Evolutionary conservation across 2,329 filamentous ascomycete species (phyloP).

Genomic region (Curvularia verruculosa): DNA sequence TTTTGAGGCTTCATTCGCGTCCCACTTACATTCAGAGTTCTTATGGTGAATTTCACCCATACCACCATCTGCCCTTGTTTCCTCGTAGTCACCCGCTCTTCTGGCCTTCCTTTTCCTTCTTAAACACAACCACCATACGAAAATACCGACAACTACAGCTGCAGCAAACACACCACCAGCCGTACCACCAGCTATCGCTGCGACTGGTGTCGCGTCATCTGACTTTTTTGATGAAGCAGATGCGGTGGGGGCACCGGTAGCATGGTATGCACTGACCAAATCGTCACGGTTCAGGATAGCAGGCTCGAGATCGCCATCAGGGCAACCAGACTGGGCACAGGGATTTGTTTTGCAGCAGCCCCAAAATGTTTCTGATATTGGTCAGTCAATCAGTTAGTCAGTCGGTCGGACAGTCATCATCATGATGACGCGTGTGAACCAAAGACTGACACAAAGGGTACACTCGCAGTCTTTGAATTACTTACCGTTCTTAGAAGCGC

Average conservation of each 20-base stretch:
- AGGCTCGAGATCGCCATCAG: slow-evolving; percentile 30
- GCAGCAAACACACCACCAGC: slow-evolving; percentile 28
- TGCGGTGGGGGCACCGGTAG: slow-evolving; percentile 11
- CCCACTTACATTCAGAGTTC: slow-evolving; percentile 4
- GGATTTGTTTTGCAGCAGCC: slow-evolving; percentile 50
- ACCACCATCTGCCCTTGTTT: neutral
- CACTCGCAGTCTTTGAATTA: neutral
- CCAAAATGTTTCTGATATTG: slow-evolving; percentile 34
- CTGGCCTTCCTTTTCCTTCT: slow-evolving; percentile 15
- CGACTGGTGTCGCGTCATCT: slow-evolving; percentile 15
- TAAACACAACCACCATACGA: slow-evolving; percentile 27
- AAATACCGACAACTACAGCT: slow-evolving; percentile 18
- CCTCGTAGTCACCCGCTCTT: neutral
- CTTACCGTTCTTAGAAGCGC: slow-evolving; percentile 24
- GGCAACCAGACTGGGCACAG: slow-evolving; percentile 40
- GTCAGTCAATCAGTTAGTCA: too few species aligned
- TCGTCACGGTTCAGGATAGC: slow-evolving; percentile 26
- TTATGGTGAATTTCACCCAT: neutral
- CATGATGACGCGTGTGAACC: too few species aligned
- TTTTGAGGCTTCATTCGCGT: too few species aligned
- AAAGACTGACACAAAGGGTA: neutral
- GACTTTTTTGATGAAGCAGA: neutral
- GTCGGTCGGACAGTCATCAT: too few species aligned
- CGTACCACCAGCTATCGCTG: slow-evolving; percentile 34
- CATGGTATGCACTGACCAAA: slow-evolving; percentile 22